Percentiles rank a stretch among this genome's conserved stretches.
Conservation (phyloP, 2,329 filamentous ascomycete genomes). For the Pseudocercospora crystallina region DNA sequence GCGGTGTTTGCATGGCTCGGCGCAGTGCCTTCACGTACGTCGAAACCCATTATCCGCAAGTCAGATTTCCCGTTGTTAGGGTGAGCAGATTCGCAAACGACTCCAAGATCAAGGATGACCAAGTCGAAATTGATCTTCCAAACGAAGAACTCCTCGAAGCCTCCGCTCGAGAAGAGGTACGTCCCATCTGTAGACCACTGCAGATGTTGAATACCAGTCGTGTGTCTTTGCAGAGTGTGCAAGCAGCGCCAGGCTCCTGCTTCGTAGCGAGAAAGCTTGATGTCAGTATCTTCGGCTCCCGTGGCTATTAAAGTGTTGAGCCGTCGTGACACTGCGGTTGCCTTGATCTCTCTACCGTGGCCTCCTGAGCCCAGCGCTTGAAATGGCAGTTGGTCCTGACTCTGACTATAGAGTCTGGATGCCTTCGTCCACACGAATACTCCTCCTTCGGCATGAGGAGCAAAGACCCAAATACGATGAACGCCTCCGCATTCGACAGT, state of each 20-base stretch:
- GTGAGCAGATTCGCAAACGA: constrained; percentile 53
- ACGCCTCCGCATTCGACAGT: constrained; percentile 79
- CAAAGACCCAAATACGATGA: constrained; percentile 72
- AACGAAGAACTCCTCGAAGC: constrained; percentile 83
- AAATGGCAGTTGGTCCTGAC: constrained; percentile 18
- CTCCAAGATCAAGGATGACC: constrained; percentile 52
- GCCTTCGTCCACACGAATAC: constrained; percentile 75
- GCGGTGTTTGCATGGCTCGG: constrained; percentile 13
- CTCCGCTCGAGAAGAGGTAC: constrained; percentile 81
- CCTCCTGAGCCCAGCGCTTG: constrained; percentile 63
- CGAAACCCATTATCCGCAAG: constrained; percentile 78
- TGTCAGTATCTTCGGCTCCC: constrained; percentile 69
- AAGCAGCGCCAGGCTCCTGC: constrained; percentile 46
- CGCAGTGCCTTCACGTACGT: constrained; percentile 46
- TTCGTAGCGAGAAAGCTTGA: constrained; percentile 66
- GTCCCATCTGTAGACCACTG: constrained; percentile 67
- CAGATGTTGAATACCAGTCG: constrained; percentile 78
- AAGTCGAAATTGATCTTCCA: constrained; percentile 65
- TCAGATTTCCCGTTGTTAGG: constrained; percentile 59
- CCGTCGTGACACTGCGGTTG: constrained; percentile 49
- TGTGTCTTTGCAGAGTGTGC: constrained; percentile 72
- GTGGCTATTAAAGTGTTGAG: constrained; percentile 57
- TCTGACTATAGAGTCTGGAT: constrained; percentile 28
- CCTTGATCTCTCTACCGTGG: constrained; percentile 85
- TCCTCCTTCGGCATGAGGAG: constrained; percentile 40